Evolutionary conservation across 2,329 filamentous ascomycete species (phyloP).

Genomic region (Coniochaeta sp.): DNA sequence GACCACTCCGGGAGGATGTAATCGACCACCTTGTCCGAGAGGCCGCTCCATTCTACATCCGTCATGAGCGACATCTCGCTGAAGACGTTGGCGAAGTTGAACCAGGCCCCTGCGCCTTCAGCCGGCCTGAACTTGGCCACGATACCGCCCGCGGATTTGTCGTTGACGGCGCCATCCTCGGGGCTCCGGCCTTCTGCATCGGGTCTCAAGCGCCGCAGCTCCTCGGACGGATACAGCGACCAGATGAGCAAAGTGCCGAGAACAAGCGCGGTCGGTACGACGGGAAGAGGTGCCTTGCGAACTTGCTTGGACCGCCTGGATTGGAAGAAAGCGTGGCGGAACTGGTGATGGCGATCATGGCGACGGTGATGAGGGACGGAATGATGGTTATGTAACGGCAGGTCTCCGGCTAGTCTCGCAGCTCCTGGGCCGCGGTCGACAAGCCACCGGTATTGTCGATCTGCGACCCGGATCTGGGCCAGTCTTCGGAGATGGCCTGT

Average conservation of each 20-base stretch:
- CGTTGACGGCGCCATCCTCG: slow-evolving; percentile 12
- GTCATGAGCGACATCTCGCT: slow-evolving; percentile 46
- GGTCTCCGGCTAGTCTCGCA: not conserved
- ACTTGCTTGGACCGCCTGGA: not conserved
- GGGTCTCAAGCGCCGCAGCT: not conserved
- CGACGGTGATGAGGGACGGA: not conserved
- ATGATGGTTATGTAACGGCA: not conserved
- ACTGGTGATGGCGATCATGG: not conserved
- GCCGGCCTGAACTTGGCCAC: slow-evolving; percentile 10
- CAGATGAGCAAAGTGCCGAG: not conserved
- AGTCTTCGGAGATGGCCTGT: not conserved
- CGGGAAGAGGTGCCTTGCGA: not conserved
- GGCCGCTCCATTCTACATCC: slow-evolving; percentile 45
- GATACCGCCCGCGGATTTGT: not conserved
- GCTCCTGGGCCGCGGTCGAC: not conserved
- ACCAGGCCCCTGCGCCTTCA: slow-evolving; percentile 31
- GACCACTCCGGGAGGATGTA: slow-evolving; percentile 80
- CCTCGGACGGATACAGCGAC: slow-evolving; percentile 1
- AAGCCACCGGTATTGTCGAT: slow-evolving; percentile 2
- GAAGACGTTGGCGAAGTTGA: slow-evolving; percentile 37
- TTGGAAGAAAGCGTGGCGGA: not conserved
- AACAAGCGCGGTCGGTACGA: not conserved
- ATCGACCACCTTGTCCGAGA: slow-evolving; percentile 56
- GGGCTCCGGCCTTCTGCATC: not conserved
- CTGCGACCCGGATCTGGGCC: not conserved